phyloP scores from a whole-genome alignment of 192 early-diverging fungal species.

The Ambispora gerdemannii region DNA sequence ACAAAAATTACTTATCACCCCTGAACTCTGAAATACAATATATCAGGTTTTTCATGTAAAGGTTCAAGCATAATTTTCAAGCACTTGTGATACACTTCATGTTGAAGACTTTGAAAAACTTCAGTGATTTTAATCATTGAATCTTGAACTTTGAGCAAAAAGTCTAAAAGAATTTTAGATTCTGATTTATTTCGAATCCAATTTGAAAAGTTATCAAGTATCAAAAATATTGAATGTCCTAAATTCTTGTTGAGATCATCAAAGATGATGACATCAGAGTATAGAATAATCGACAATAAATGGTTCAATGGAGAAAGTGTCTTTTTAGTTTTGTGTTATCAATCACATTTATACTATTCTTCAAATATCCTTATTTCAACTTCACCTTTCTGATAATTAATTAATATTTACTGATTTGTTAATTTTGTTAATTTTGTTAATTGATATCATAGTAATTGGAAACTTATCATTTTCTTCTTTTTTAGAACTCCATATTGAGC shows the following conservation, averaged over 20 bases:
- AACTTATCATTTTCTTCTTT: neutral
- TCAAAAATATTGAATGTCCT: neutral
- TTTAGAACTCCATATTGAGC: neutral
- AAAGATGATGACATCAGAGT: neutral
- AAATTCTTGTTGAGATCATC: neutral
- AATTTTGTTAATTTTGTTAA: too few species aligned
- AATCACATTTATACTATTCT: too few species aligned
- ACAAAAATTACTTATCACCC: neutral
- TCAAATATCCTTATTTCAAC: neutral
- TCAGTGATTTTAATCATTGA: neutral
- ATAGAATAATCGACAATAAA: neutral
- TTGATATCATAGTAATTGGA: too few species aligned
- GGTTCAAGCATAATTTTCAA: too few species aligned
- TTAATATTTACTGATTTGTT: too few species aligned
- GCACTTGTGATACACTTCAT: neutral
- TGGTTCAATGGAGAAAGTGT: too few species aligned
- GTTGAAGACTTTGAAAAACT: neutral
- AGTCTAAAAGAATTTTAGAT: conserved; percentile 1
- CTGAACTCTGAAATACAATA: neutral
- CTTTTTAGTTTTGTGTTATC: too few species aligned
- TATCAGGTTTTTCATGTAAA: neutral
- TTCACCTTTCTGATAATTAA: too few species aligned
- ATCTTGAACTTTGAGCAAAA: too few species aligned
- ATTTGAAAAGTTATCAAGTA: neutral
- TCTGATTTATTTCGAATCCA: neutral